These are phyloP conservation scores for Nicotiana rustica DNA, from an alignment of 305 asterid species.

Conservation along the genomic window DNA sequence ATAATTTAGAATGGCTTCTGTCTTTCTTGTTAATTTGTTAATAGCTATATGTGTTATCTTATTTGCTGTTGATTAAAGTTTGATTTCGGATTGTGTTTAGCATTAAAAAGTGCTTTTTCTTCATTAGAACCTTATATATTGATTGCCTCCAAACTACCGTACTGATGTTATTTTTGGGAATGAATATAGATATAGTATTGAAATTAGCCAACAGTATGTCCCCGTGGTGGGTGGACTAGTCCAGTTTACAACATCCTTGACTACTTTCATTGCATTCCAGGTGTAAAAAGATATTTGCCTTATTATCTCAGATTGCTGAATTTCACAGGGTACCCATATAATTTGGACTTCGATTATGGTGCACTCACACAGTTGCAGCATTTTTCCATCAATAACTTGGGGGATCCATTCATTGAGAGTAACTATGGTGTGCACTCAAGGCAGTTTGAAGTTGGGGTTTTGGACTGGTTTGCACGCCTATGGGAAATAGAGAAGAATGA, in stretches of 20 bases:
- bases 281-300: constrained; percentile 14
- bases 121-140: neutral
- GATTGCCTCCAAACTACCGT: neutral
- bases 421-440: constrained; percentile 95
- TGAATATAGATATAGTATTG: neutral
- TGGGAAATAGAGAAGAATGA: constrained; percentile 92
- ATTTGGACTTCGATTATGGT: constrained; percentile 93
- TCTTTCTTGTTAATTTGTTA: neutral
- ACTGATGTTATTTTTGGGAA: neutral
- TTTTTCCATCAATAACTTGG: constrained; percentile 91
- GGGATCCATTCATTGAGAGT: constrained; percentile 95
- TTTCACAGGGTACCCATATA: constrained; percentile 86
- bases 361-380: constrained; percentile 93
- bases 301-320: constrained; percentile 29
- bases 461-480: constrained; percentile 94
- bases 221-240: neutral
- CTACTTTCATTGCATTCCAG: constrained; percentile 24
- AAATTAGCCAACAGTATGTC: constrained; percentile 28
- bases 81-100: neutral
- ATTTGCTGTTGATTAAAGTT: neutral
- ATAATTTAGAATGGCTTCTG: neutral
- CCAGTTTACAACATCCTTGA: neutral
- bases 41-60: neutral
- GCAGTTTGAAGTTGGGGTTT: constrained; percentile 91
- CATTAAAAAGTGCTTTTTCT: neutral